A percentile compares a stretch with the other conserved stretches of the same genome.
These are phyloP conservation scores for Vaccinium macrocarpon DNA, from an alignment of 148 eudicot species.

Conservation along the genomic window DNA sequence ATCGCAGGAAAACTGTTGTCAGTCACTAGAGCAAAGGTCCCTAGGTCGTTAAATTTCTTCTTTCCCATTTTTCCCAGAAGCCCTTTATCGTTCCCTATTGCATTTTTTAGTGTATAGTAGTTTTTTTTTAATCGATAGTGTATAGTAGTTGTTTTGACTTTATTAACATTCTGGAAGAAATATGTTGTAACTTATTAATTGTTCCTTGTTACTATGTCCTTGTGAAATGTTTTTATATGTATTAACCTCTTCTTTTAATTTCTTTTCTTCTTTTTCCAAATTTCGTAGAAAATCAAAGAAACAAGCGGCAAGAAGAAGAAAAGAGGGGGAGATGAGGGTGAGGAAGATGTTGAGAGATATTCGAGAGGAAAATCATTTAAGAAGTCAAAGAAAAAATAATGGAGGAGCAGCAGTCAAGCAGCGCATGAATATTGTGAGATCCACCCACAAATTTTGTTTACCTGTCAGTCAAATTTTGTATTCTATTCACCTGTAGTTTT, in stretches of 20 bases:
- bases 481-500: background rate
- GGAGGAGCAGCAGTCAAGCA: background rate
- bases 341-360: constrained; percentile 55
- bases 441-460: background rate
- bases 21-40: background rate
- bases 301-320: constrained; percentile 51
- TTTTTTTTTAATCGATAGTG: background rate
- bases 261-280: background rate
- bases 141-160: background rate
- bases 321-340: constrained; percentile 51
- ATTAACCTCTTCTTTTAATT: background rate
- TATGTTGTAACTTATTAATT: background rate
- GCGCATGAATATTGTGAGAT: background rate
- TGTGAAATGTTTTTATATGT: background rate
- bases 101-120: background rate
- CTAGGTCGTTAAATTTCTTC: background rate
- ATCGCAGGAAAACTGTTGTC: background rate
- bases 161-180: background rate
- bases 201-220: background rate
- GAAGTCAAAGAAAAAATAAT: constrained; percentile 28
- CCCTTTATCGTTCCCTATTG: background rate
- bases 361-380: constrained; percentile 14
- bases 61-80: background rate
- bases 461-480: background rate
- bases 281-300: constrained; percentile 62